Percentiles rank a stretch among this genome's conserved stretches.
Conservation (phyloP, 306 rosid species). For the Dalbergia oliveri region DNA sequence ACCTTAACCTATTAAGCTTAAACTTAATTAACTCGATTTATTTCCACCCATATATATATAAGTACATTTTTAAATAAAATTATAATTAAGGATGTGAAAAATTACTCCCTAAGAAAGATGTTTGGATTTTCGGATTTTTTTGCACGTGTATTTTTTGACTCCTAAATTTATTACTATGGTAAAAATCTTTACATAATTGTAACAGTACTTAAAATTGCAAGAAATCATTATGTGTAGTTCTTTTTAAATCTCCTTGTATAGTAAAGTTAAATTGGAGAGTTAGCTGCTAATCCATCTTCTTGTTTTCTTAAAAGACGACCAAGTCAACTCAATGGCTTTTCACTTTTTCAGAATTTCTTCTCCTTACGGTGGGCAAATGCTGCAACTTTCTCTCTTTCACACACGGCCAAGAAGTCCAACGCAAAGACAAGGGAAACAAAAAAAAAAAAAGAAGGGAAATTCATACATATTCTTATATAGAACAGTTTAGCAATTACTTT, state of each 20-base stretch:
- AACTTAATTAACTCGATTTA: too few species aligned
- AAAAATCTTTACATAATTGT: too few species aligned
- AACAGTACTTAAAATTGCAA: not conserved
- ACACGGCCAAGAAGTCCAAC: not conserved
- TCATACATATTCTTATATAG: not conserved
- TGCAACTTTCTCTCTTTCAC: not conserved
- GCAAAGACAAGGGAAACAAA: not conserved
- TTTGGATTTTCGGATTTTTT: too few species aligned
- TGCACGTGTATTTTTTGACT: too few species aligned
- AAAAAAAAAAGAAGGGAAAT: not conserved
- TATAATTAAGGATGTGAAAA: too few species aligned
- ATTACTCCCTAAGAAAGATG: too few species aligned
- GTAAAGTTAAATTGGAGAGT: not conserved
- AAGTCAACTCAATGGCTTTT: slow-evolving; percentile 39
- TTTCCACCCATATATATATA: too few species aligned
- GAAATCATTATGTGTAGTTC: not conserved
- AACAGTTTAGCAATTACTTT: too few species aligned
- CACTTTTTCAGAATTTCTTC: not conserved
- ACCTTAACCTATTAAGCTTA: too few species aligned
- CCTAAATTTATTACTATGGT: too few species aligned
- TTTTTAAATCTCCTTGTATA: not conserved
- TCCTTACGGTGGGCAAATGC: slow-evolving; percentile 24
- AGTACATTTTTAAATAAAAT: too few species aligned
- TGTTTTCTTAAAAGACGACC: not conserved
- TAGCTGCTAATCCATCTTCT: slow-evolving; percentile 11